Evolutionary conservation across 176 grass and related monocot species (phyloP).

Genomic region (Bolboschoenus planiculmis): DNA sequence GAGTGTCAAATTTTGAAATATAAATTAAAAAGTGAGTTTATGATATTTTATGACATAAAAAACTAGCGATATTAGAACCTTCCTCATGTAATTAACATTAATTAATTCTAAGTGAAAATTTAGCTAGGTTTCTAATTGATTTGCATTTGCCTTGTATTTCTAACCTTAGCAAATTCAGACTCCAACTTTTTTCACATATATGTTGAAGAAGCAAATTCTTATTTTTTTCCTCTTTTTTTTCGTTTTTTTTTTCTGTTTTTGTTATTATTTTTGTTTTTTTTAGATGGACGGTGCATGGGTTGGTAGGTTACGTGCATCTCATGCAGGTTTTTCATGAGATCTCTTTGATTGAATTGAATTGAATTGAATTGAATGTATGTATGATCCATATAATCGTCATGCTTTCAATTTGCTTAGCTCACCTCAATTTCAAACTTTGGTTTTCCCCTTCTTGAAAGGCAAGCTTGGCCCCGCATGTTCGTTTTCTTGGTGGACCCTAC

Average conservation of each 20-base stretch:
- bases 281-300: neutral
- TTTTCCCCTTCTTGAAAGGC: slow-evolving; percentile 23
- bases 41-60: too few relatives aligned
- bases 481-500: neutral
- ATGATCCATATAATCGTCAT: slow-evolving; percentile 3
- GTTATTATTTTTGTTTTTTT: neutral
- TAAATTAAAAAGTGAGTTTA: too few relatives aligned
- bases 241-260: too few relatives aligned
- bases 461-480: neutral
- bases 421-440: neutral
- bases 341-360: slow-evolving; percentile 5
- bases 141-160: neutral
- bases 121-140: neutral
- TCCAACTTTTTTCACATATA: neutral
- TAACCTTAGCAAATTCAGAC: neutral
- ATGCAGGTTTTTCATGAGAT: slow-evolving; percentile 6
- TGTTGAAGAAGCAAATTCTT: neutral
- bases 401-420: slow-evolving; percentile 19
- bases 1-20: too few relatives aligned
- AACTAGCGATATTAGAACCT: too few relatives aligned
- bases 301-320: slow-evolving; percentile 11
- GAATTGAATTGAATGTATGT: slow-evolving; percentile 9
- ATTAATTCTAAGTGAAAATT: neutral
- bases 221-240: too few relatives aligned
- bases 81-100: neutral